Evolutionary conservation across 2,329 filamentous ascomycete genomes (phyloP), one percentile per base, ranked within the genome.

Genomic region (Fusarium tanahbumbuense): DNA sequence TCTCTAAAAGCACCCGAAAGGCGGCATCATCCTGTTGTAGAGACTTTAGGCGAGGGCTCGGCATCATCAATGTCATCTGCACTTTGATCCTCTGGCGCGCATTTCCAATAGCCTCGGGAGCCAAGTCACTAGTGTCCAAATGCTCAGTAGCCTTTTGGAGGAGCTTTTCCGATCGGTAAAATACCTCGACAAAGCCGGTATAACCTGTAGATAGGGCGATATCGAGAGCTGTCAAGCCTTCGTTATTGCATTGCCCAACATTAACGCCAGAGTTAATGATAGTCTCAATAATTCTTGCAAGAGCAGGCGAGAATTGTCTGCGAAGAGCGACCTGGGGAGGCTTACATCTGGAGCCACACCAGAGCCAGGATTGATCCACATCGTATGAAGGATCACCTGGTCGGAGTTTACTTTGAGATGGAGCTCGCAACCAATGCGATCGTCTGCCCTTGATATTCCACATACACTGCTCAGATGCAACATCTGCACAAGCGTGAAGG

Each of bases 401-500:
- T 9, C 68, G 58, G 3, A 70, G 25, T 8, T 49, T 37, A 37
- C 70, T 71, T 8, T 11, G 9, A 2, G 8, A 12, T 16, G 54
- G 55, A 2, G n/a, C 28, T 48, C 54, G 50, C 8, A 62, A 12
- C 50, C 60, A 64, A 8, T 4, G 2, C 6, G 20, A 15, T 9
- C 18, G 25, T 8, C 50, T 37, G 6, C 15, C 32, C 11, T 41
- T 42, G 5, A 27, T 8, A 4, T 68, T 60, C 67, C 70, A 70
- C n/a, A 71, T 28, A 13, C 30, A 48, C 34, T 70, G 56, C 20
- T 74, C 70, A 3, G 11, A 20, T 42, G 15, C 42, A 7, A 55
- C 42, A 10, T 66, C 28, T 2, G 68, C 72, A 37, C 70, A 74
- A 4, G 72, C 70, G 47, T 74, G 72, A 1, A 74, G 57, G 28